phyloP scores from a whole-genome alignment of 768 basidiomycete species.

The Pleurotus pulmonarius region DNA sequence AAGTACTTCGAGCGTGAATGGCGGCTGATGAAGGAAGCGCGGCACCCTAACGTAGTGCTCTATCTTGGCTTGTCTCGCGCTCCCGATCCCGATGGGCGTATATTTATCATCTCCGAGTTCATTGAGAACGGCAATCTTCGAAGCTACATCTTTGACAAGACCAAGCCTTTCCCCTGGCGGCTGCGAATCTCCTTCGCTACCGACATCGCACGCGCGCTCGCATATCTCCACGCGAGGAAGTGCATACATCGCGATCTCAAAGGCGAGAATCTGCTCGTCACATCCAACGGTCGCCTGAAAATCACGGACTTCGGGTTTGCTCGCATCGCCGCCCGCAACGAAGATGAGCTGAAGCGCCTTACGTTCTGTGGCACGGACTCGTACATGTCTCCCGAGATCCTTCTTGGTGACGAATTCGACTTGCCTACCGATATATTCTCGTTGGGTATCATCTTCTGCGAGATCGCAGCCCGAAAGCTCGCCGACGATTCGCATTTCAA shows the following conservation, averaged over 20 bases:
- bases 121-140: conserved; percentile 92
- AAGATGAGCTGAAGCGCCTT: conserved; percentile 81
- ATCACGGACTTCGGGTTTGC: conserved; percentile 99
- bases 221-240: conserved; percentile 93
- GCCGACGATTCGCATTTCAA: conserved; percentile 81
- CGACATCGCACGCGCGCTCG: conserved; percentile 91
- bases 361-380: conserved; percentile 90
- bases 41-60: conserved; percentile 90
- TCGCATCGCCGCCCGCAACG: conserved; percentile 88
- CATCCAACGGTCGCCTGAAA: conserved; percentile 90
- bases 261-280: conserved; percentile 96
- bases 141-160: conserved; percentile 83
- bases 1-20: conserved; percentile 99
- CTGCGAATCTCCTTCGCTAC: conserved; percentile 92
- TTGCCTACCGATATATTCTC: conserved; percentile 94
- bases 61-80: conserved; percentile 88
- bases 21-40: conserved; percentile 93
- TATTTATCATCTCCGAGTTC: conserved; percentile 94
- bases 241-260: conserved; percentile 91
- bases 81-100: conserved; percentile 73
- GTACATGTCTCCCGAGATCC: conserved; percentile 97
- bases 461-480: conserved; percentile 81
- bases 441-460: conserved; percentile 88
- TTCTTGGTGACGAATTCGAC: conserved; percentile 88
- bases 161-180: conserved; percentile 87